Conservation (phyloP, 805 yeast species). For the Sugiyamaella chiloensis region DNA sequence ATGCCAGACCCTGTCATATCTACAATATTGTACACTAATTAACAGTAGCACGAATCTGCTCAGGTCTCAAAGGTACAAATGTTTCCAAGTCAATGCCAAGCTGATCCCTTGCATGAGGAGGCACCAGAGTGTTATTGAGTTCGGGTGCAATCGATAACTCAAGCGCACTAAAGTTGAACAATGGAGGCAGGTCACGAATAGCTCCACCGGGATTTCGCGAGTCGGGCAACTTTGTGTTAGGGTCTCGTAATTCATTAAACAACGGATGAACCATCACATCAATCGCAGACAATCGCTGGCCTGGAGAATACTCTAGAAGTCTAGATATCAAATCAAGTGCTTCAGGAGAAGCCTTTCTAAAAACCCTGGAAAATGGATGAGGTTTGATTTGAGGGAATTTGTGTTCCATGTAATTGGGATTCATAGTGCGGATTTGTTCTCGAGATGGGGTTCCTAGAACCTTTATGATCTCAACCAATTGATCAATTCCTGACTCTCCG, state of each 20-base stretch:
- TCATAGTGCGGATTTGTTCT: constrained; percentile 91
- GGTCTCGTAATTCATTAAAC: constrained; percentile 77
- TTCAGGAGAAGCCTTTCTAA: constrained; percentile 74
- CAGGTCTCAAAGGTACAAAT: constrained; percentile 53
- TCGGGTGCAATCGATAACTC: constrained; percentile 49
- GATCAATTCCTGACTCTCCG: constrained; percentile 97
- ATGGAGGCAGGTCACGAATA: constrained; percentile 72
- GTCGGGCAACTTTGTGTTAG: constrained; percentile 41
- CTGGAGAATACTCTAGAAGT: constrained; percentile 88
- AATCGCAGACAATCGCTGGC: constrained; percentile 72
- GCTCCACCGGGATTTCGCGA: constrained; percentile 54
- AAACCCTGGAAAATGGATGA: constrained; percentile 58
- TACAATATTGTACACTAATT: constrained; percentile 10
- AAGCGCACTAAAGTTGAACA: constrained; percentile 70
- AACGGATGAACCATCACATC: constrained; percentile 84
- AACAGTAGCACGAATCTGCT: constrained; percentile 24
- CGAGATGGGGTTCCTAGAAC: constrained; percentile 92
- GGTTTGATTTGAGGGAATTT: constrained; percentile 70
- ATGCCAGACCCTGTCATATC: background rate
- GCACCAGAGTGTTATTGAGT: constrained; percentile 38
- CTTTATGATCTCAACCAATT: constrained; percentile 92
- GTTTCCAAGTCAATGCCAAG: constrained; percentile 44
- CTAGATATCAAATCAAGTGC: constrained; percentile 82
- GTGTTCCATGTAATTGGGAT: constrained; percentile 96
- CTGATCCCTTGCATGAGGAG: constrained; percentile 42